These are phyloP conservation scores for Debaryomyces maramus DNA, from an alignment of 805 yeast genomes.

Conservation along the genomic window DNA sequence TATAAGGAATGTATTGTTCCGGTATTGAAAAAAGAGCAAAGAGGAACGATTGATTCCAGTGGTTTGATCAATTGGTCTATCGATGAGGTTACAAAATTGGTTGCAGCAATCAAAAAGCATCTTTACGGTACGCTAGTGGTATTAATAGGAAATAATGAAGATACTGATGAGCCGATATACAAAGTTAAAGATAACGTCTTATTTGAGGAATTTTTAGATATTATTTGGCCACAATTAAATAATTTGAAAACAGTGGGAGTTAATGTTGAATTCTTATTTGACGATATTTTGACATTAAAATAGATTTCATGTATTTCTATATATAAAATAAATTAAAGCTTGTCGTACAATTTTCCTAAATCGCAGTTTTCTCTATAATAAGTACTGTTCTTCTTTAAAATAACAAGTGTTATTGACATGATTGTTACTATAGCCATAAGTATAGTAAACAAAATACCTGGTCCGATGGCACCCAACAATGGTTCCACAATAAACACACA, in stretches of 20 bases:
- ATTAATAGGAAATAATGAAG: slow-evolving; percentile 34
- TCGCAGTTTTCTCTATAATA: slow-evolving; percentile 64
- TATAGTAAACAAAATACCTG: slow-evolving; percentile 70
- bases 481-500: slow-evolving; percentile 80
- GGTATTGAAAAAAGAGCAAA: slow-evolving; percentile 28
- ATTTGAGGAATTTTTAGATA: slow-evolving; percentile 55
- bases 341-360: slow-evolving; percentile 55
- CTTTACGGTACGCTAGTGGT: slow-evolving; percentile 59
- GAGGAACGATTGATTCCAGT: slow-evolving; percentile 46
- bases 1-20: slow-evolving; percentile 53
- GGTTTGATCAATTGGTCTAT: slow-evolving; percentile 76
- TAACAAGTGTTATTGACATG: slow-evolving; percentile 40
- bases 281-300: slow-evolving; percentile 28
- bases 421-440: slow-evolving; percentile 57
- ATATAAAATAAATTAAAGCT: slow-evolving; percentile 24
- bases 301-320: neutral
- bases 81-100: slow-evolving; percentile 60
- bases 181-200: slow-evolving; percentile 35
- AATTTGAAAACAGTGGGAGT: slow-evolving; percentile 66
- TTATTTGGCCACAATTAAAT: slow-evolving; percentile 57
- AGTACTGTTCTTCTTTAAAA: slow-evolving; percentile 57
- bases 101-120: slow-evolving; percentile 62
- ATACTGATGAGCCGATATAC: slow-evolving; percentile 26
- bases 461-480: slow-evolving; percentile 60
- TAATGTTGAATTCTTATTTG: slow-evolving; percentile 70